Percentiles rank a stretch among this genome's conserved stretches.
Conservation (phyloP, 768 basidiomycete species). For the Boletus fagicola region DNA sequence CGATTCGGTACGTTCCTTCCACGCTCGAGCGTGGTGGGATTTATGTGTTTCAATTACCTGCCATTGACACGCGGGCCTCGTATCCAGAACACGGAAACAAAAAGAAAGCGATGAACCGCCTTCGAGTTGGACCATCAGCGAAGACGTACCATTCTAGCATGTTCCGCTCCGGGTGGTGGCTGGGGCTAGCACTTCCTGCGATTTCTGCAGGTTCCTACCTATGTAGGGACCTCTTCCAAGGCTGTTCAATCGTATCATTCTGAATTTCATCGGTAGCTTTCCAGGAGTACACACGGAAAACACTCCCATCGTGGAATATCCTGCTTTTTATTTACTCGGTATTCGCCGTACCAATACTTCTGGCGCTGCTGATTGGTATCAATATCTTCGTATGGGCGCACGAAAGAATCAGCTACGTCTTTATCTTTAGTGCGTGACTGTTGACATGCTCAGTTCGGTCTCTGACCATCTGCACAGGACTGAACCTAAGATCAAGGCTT, state of each 20-base stretch:
- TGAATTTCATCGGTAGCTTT: slow-evolving; percentile 43
- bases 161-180: slow-evolving; percentile 67
- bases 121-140: slow-evolving; percentile 51
- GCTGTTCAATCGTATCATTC: not conserved
- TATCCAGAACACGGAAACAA: slow-evolving; percentile 61
- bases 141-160: slow-evolving; percentile 70
- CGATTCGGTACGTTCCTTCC: slow-evolving; percentile 63
- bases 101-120: slow-evolving; percentile 68
- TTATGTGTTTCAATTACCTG: not conserved
- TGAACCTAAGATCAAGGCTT: slow-evolving; percentile 66
- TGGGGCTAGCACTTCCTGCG: slow-evolving; percentile 75
- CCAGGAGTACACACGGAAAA: slow-evolving; percentile 46
- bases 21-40: not conserved
- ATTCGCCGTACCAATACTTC: slow-evolving; percentile 69
- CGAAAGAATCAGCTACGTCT: slow-evolving; percentile 87
- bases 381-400: slow-evolving; percentile 78
- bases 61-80: not conserved
- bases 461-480: slow-evolving; percentile 42
- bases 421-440: slow-evolving; percentile 69
- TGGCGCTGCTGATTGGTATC: slow-evolving; percentile 74
- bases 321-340: slow-evolving; percentile 79
- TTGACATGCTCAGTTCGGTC: not conserved
- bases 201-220: slow-evolving; percentile 66
- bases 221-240: slow-evolving; percentile 21
- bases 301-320: slow-evolving; percentile 67